Conservation (phyloP, 2,329 filamentous ascomycete genomes). For the Trichoderma cornu-damae region DNA sequence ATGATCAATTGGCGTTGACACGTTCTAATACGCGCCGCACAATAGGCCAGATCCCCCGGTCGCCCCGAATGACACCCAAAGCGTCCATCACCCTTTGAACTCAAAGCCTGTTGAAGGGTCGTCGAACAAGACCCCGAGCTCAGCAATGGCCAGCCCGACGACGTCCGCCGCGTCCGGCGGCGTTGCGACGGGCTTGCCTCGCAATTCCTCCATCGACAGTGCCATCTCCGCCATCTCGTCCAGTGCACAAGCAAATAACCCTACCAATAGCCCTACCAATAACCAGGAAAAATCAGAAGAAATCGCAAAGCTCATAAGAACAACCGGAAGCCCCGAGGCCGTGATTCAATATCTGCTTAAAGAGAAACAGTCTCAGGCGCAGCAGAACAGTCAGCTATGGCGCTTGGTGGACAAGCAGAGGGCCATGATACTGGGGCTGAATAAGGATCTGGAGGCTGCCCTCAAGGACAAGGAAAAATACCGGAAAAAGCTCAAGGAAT, state of each 20-base stretch:
- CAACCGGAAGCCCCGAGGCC: slow-evolving; percentile 83
- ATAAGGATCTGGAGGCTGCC: slow-evolving; percentile 87
- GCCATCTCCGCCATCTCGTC: slow-evolving; percentile 74
- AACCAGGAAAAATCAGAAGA: slow-evolving; percentile 61
- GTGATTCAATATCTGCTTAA: slow-evolving; percentile 83
- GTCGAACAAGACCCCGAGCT: slow-evolving; percentile 33
- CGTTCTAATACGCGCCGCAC: slow-evolving; percentile 8
- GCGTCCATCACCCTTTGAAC: slow-evolving; percentile 41
- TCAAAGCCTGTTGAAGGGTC: slow-evolving; percentile 41
- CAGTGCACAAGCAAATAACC: slow-evolving; percentile 46
- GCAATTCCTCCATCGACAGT: slow-evolving; percentile 88
- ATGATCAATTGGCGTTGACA: background rate
- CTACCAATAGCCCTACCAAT: slow-evolving; percentile 56
- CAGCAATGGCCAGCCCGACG: slow-evolving; percentile 46
- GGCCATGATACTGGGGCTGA: slow-evolving; percentile 86
- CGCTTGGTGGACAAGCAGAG: slow-evolving; percentile 93
- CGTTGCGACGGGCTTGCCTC: slow-evolving; percentile 38
- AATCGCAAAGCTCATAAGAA: slow-evolving; percentile 70
- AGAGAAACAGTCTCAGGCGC: slow-evolving; percentile 82
- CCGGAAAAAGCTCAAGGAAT: slow-evolving; percentile 81
- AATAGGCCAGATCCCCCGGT: slow-evolving; percentile 27
- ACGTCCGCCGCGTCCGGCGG: slow-evolving; percentile 37
- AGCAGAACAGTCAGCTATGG: slow-evolving; percentile 92
- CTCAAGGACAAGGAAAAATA: slow-evolving; percentile 95
- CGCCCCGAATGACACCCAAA: slow-evolving; percentile 47